A percentile compares a stretch with the other conserved stretches of the same genome.
Evolutionary conservation across 495 filamentous ascomycete species (phyloP).

Genomic region (Penicillium nucicola): DNA sequence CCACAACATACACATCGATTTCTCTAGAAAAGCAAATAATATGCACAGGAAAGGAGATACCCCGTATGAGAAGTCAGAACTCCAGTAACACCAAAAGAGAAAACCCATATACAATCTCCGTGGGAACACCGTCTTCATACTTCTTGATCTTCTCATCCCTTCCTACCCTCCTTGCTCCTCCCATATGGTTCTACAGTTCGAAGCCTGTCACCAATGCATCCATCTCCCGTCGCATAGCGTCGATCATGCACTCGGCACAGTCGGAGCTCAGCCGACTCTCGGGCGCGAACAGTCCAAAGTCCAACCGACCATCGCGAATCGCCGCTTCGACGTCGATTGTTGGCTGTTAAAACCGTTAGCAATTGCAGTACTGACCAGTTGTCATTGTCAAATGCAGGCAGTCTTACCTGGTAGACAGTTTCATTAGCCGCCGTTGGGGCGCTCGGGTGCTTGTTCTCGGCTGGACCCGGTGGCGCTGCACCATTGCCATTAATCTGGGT

Average conservation of each 20-base stretch:
- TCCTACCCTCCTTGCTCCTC: conserved; percentile 1
- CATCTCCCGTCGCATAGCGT: conserved; percentile 20
- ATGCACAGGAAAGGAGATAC: conserved; percentile 22
- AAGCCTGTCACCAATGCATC: conserved; percentile 6
- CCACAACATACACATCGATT: conserved; percentile 16
- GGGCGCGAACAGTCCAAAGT: conserved; percentile 34
- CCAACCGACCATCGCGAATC: conserved; percentile 25
- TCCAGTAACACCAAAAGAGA: not conserved
- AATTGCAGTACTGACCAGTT: conserved; percentile 14
- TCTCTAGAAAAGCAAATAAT: conserved; percentile 17
- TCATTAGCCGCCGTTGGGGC: conserved; percentile 11
- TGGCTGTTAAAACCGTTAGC: conserved; percentile 22
- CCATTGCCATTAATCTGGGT: conserved; percentile 11
- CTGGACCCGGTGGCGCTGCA: conserved; percentile 3
- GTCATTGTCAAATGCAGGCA: not conserved
- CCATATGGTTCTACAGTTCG: conserved; percentile 1
- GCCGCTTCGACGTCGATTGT: conserved; percentile 36
- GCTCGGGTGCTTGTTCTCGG: not conserved
- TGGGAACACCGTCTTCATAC: not conserved
- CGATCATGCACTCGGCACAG: conserved; percentile 21
- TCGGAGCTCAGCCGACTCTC: conserved; percentile 14
- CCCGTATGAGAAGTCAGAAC: not conserved
- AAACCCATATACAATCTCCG: not conserved
- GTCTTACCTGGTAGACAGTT: conserved; percentile 19
- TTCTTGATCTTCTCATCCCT: not conserved